phyloP scores from a whole-genome alignment of 768 basidiomycete genomes.

The Amyloporia xantha region DNA sequence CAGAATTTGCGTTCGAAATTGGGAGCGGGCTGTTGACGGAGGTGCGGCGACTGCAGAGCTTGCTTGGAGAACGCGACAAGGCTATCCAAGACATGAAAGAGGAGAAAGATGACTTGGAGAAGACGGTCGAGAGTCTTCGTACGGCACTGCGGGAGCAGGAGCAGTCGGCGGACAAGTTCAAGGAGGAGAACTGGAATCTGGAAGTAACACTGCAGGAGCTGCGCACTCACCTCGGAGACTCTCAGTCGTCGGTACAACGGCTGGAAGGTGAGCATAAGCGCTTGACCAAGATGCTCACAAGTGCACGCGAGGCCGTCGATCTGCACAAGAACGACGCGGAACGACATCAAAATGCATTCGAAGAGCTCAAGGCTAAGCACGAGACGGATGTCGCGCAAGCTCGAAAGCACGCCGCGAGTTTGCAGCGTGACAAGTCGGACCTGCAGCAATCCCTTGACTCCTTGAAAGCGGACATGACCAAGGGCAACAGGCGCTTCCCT shows the following conservation, averaged over 20 bases:
- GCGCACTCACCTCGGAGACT: slow-evolving; percentile 58
- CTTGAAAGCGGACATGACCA: slow-evolving; percentile 64
- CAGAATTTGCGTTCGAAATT: slow-evolving; percentile 98
- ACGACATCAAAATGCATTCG: slow-evolving; percentile 51
- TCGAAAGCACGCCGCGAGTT: slow-evolving; percentile 77
- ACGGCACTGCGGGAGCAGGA: slow-evolving; percentile 76
- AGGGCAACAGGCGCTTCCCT: slow-evolving; percentile 54
- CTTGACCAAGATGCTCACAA: slow-evolving; percentile 65
- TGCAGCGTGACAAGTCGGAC: slow-evolving; percentile 90
- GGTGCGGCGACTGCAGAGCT: slow-evolving; percentile 83
- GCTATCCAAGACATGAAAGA: slow-evolving; percentile 87
- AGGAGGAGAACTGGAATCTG: slow-evolving; percentile 99
- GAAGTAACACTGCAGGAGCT: slow-evolving; percentile 91
- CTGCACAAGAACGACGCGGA: slow-evolving; percentile 84
- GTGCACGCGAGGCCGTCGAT: slow-evolving; percentile 70
- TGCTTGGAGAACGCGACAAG: slow-evolving; percentile 89
- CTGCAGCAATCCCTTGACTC: slow-evolving; percentile 75
- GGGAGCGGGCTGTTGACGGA: slow-evolving; percentile 89
- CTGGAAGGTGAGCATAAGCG: slow-evolving; percentile 81
- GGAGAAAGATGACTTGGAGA: slow-evolving; percentile 86
- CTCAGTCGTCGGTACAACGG: slow-evolving; percentile 58
- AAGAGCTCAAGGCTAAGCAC: slow-evolving; percentile 82
- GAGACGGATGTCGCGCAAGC: slow-evolving; percentile 93
- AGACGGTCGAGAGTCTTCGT: slow-evolving; percentile 66
- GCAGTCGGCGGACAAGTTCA: slow-evolving; percentile 77